These are phyloP conservation scores for Paspalum notatum DNA, from an alignment of 176 grass and related monocot species.

Conservation along the genomic window DNA sequence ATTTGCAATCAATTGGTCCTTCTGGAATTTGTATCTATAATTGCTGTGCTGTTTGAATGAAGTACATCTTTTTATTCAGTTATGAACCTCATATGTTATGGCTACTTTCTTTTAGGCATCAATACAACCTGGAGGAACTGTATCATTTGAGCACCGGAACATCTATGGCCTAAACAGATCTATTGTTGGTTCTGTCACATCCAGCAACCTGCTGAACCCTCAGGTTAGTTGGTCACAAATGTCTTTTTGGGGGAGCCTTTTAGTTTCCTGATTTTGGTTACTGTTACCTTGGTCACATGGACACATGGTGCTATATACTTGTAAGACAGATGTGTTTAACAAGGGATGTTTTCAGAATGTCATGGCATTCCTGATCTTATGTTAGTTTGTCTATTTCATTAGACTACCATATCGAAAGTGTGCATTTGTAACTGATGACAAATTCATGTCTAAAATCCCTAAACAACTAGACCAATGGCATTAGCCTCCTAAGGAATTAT, in stretches of 20 bases:
- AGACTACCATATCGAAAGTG: not conserved
- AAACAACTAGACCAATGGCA: not conserved
- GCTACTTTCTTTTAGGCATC: conserved; percentile 62
- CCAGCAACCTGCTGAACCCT: conserved; percentile 96
- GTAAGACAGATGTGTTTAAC: conserved; percentile 16
- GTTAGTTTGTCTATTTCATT: not conserved
- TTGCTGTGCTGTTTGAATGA: conserved; percentile 1
- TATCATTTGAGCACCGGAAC: conserved; percentile 94
- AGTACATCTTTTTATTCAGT: not conserved
- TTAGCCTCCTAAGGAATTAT: not conserved
- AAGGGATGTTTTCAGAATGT: not conserved
- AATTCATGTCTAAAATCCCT: not conserved
- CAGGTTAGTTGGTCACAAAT: conserved; percentile 58
- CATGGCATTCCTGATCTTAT: not conserved
- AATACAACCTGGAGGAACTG: conserved; percentile 96
- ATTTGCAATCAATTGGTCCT: conserved; percentile 5
- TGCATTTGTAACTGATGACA: conserved; percentile 7
- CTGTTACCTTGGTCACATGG: conserved; percentile 18
- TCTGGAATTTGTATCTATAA: conserved; percentile 8
- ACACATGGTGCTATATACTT: not conserved
- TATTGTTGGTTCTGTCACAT: conserved; percentile 93
- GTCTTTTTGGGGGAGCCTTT: not conserved
- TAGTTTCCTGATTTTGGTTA: conserved; percentile 28
- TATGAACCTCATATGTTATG: conserved; percentile 33
- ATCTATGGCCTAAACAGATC: conserved; percentile 92